Evolutionary conservation across 805 yeast species (phyloP).

Genomic region (Spathaspora girioi): DNA sequence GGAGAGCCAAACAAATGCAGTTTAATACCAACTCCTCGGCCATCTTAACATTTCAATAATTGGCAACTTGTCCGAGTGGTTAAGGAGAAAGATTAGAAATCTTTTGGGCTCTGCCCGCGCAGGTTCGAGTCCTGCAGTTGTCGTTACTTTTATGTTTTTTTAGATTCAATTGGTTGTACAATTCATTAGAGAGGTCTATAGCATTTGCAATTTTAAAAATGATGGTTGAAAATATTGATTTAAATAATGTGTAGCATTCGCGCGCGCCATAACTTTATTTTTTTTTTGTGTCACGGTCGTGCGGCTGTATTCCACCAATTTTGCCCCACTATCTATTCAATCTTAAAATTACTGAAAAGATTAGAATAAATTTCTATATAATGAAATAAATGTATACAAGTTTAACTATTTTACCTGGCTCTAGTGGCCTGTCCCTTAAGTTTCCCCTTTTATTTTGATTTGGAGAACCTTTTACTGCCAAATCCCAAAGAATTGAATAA

Average conservation of each 20-base stretch:
- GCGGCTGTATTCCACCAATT: background rate
- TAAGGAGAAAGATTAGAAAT: conserved; percentile 39
- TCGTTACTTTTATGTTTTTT: conserved; percentile 31
- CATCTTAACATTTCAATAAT: background rate
- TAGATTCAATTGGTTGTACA: background rate
- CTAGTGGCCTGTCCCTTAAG: background rate
- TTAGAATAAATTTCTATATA: background rate
- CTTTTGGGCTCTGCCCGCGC: conserved; percentile 62
- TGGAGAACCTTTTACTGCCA: background rate
- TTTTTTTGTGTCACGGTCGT: background rate
- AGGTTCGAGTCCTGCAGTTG: conserved; percentile 65
- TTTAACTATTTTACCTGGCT: background rate
- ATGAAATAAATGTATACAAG: background rate
- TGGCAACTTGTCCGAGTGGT: conserved; percentile 39
- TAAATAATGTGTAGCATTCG: background rate
- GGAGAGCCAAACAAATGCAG: too few species aligned
- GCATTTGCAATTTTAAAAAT: background rate
- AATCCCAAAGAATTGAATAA: background rate
- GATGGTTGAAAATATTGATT: background rate
- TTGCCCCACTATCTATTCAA: background rate
- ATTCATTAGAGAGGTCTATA: background rate
- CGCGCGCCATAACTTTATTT: background rate
- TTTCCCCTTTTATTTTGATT: background rate
- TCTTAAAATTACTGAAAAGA: background rate
- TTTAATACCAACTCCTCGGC: too few species aligned